Base-by-base conservation (phyloP, 2,329 filamentous ascomycete genomes). In the Arthrinium phaeospermum region DNA sequence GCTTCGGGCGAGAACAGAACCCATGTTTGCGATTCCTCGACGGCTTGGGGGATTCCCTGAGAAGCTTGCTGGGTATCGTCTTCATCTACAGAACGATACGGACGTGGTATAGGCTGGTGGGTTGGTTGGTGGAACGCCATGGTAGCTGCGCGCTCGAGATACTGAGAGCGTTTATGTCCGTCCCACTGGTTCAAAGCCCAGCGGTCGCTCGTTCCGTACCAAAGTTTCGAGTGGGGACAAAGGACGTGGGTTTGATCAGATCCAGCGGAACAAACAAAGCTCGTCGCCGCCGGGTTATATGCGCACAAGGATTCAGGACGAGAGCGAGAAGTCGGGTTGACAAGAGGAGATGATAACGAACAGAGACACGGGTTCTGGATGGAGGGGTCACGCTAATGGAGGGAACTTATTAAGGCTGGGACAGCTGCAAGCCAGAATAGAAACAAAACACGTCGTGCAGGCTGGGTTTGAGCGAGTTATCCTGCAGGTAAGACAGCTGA, bases 21-120 rank as follows among this genome's bases (percentile, higher is more conserved):
- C 96, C 96, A 99, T 89, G 97, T 96, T 82, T 96, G 93, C 16
- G 94, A 92, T 75, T 95, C 92, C 74, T 93, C 91, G 73, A 91
- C 84, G 61, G 79, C 78, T 30, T 53, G 24, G 47, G 81, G 75
- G 73, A 76, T 72, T 72, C 77, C 78, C 75, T 78, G 79, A 72
- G 80, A 80, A 69, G 77, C 75, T 68, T 78, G 75, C 34, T 82
- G 81, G 44, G 82, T 47, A 47, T 86, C 83, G 22, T 84, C 82
- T 27, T 80, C 80, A 70, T 82, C 80, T 3, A 83, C 78, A 46
- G 79, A 79, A 41, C 84, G 85, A 67, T 82, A 83, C 73, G 84
- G 82, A 74, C 88, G 85, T 76, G 87, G 88, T 34, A 85, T 81
- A 44, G 85, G 80, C 76, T 88, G 87, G 73, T 87, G 85, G 49